Conservation (phyloP, 2,329 filamentous ascomycete species). For the Juglanconis oblonga region DNA sequence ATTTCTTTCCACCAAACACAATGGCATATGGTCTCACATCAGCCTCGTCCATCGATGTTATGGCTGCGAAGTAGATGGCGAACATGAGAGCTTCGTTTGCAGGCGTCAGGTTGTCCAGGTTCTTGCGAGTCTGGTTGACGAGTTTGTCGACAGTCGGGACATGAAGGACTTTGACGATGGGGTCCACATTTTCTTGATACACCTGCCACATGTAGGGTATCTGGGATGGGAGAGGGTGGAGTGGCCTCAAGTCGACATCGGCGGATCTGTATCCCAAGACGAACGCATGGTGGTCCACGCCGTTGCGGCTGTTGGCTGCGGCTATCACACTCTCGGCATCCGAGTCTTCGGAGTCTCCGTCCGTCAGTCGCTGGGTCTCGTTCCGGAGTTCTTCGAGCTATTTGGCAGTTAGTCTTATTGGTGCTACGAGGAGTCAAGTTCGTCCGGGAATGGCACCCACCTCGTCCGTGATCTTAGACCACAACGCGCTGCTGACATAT, state of each 20-base stretch:
- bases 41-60: slow-evolving; percentile 58
- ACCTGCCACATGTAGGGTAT: slow-evolving; percentile 67
- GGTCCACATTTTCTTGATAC: slow-evolving; percentile 72
- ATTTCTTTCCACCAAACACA: neutral
- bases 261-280: slow-evolving; percentile 70
- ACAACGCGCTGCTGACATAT: slow-evolving; percentile 76
- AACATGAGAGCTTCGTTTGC: slow-evolving; percentile 63
- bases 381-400: slow-evolving; percentile 45
- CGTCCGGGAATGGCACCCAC: slow-evolving; percentile 34
- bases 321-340: slow-evolving; percentile 53
- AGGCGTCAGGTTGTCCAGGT: slow-evolving; percentile 55
- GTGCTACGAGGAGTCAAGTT: neutral
- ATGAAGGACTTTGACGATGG: slow-evolving; percentile 69
- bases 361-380: slow-evolving; percentile 47
- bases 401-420: neutral
- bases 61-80: slow-evolving; percentile 56
- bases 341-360: slow-evolving; percentile 56
- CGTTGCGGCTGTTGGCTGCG: slow-evolving; percentile 34
- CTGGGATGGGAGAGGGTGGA: slow-evolving; percentile 65
- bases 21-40: slow-evolving; percentile 41
- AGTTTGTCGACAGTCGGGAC: slow-evolving; percentile 62
- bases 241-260: slow-evolving; percentile 61
- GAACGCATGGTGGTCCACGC: slow-evolving; percentile 65
- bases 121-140: slow-evolving; percentile 58
- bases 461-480: slow-evolving; percentile 74